Conservation (phyloP, 306 rosid species). For the Cucurbita pepo region DNA sequence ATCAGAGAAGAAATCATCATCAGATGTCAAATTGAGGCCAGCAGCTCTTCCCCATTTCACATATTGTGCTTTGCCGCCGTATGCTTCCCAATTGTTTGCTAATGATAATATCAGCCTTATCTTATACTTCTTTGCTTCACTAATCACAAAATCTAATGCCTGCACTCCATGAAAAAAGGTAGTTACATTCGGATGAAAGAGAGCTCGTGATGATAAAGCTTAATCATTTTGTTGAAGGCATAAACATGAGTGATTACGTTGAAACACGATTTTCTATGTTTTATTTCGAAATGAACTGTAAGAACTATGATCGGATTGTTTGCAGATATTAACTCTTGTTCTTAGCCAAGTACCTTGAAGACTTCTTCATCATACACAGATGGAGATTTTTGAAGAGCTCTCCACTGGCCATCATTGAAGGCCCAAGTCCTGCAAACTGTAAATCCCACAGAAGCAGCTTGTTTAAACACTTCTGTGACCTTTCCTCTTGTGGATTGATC, state of each 20-base stretch:
- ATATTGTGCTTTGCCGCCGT: constrained; percentile 88
- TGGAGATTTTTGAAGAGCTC: constrained; percentile 84
- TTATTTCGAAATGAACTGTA: neutral
- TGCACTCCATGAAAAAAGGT: constrained; percentile 1
- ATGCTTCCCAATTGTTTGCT: constrained; percentile 89
- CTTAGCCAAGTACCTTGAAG: constrained; percentile 39
- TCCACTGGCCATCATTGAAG: constrained; percentile 90
- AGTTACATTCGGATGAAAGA: neutral
- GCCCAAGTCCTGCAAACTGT: constrained; percentile 97
- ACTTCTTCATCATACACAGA: constrained; percentile 66
- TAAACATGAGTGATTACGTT: neutral
- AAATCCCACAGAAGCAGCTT: constrained; percentile 65
- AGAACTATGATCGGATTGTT: neutral
- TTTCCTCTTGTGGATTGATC: constrained; percentile 81
- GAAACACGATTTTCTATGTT: neutral
- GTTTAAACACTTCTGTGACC: constrained; percentile 61
- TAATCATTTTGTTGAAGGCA: neutral
- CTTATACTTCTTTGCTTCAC: constrained; percentile 71
- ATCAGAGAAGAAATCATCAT: constrained; percentile 78
- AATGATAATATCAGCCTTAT: constrained; percentile 74
- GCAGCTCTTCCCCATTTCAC: constrained; percentile 88
- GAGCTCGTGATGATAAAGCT: neutral
- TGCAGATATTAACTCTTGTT: neutral
- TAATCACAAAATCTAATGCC: constrained; percentile 86
- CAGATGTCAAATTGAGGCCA: constrained; percentile 72